These are phyloP conservation scores for Beauveria bassiana DNA, from an alignment of 2,329 filamentous ascomycete genomes.

Conservation along the genomic window DNA sequence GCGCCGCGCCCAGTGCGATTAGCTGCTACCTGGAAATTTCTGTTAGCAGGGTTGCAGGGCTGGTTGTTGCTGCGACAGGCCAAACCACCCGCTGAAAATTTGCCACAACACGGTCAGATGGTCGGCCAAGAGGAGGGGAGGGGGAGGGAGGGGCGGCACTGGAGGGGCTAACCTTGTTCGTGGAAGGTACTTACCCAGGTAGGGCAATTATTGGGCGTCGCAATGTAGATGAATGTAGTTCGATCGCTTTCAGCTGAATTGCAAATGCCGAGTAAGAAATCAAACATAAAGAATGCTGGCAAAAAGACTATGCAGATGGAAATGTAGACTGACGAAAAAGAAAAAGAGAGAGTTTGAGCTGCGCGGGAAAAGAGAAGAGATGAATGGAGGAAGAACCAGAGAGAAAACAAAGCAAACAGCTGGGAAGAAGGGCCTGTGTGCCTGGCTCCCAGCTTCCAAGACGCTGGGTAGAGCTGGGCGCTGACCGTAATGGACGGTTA, in stretches of 20 bases:
- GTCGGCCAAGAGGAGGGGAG: no score
- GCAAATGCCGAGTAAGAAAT: neutral
- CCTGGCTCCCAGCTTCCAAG: no score
- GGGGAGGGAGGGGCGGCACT: neutral
- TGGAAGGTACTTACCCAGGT: neutral
- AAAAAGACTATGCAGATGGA: neutral
- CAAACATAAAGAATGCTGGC: neutral
- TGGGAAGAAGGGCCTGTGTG: no score
- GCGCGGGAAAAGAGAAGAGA: no score
- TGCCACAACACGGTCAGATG: neutral
- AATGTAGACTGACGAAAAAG: neutral
- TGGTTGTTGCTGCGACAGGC: neutral
- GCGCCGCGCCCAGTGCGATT: no score
- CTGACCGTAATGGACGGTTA: no score
- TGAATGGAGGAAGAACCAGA: no score
- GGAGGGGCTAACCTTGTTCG: neutral
- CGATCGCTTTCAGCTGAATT: neutral
- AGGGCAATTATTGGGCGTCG: no score
- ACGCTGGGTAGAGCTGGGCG: no score
- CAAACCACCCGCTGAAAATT: neutral
- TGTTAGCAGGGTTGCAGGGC: neutral
- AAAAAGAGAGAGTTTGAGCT: no score
- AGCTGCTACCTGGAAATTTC: neutral
- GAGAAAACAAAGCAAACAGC: no score
- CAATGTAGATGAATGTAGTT: no score